These are phyloP conservation scores for Lepidium campestre DNA, from an alignment of 441 rosid species.

Conservation along the genomic window DNA sequence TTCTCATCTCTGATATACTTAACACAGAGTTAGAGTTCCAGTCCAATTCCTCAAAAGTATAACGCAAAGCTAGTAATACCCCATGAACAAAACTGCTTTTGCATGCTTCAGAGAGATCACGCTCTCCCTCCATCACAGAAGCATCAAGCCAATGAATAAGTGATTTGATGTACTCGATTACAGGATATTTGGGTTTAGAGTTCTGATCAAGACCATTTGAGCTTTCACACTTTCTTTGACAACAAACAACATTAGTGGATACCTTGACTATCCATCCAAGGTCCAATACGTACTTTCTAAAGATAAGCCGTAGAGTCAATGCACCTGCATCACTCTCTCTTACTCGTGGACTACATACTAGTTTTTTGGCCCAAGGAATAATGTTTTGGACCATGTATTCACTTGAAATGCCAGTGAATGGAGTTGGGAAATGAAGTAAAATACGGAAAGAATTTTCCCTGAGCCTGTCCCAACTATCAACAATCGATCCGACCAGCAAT, in stretches of 20 bases:
- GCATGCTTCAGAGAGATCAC: slow-evolving; percentile 83
- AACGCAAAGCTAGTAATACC: slow-evolving; percentile 74
- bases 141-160: slow-evolving; percentile 74
- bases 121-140: slow-evolving; percentile 74
- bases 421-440: slow-evolving; percentile 81
- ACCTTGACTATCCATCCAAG: slow-evolving; percentile 73
- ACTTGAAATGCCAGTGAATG: slow-evolving; percentile 85
- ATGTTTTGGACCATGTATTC: slow-evolving; percentile 61
- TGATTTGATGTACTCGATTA: slow-evolving; percentile 67
- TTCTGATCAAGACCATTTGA: slow-evolving; percentile 30
- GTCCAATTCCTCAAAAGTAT: slow-evolving; percentile 93
- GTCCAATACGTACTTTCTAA: slow-evolving; percentile 87
- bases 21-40: slow-evolving; percentile 73
- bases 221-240: slow-evolving; percentile 35
- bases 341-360: slow-evolving; percentile 96
- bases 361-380: slow-evolving; percentile 76
- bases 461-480: slow-evolving; percentile 98
- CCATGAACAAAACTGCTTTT: slow-evolving; percentile 93
- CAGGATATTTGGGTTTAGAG: slow-evolving; percentile 39
- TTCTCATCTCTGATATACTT: slow-evolving; percentile 65
- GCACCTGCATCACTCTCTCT: slow-evolving; percentile 99
- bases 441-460: slow-evolving; percentile 88
- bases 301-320: slow-evolving; percentile 72
- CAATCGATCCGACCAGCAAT: slow-evolving; percentile 76
- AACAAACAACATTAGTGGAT: slow-evolving; percentile 47